Evolutionary conservation across 306 rosid species (phyloP).

Genomic region (Morella rubra): DNA sequence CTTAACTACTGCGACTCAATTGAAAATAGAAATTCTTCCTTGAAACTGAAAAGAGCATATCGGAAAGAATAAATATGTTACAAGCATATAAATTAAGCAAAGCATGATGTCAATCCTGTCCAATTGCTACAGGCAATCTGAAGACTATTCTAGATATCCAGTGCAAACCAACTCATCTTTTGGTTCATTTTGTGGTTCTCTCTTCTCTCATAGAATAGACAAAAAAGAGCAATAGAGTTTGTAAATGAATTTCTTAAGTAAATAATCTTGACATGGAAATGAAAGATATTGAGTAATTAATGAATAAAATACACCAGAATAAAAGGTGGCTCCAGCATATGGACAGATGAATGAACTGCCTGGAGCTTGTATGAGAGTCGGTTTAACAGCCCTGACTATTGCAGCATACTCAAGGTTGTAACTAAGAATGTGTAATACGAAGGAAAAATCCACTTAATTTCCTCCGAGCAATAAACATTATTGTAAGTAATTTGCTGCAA

Average conservation of each 20-base stretch:
- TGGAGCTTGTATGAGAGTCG: no score
- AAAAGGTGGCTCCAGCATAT: no score
- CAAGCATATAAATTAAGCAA: neutral
- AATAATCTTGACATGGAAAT: no score
- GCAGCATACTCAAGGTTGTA: neutral
- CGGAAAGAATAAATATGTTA: neutral
- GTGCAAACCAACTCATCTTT: neutral
- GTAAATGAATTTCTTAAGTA: neutral
- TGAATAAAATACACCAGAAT: no score
- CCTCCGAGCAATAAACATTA: neutral
- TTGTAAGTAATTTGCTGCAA: neutral
- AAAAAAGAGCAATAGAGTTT: neutral
- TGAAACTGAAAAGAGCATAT: neutral
- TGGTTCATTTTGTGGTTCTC: neutral
- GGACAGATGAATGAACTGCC: no score
- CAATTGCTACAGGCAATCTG: neutral
- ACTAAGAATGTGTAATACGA: neutral
- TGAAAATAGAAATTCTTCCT: neutral
- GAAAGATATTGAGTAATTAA: no score
- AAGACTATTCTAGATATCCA: neutral
- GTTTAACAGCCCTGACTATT: no score
- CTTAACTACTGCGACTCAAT: neutral
- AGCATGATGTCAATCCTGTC: neutral
- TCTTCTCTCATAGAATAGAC: no score
- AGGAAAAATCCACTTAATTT: neutral